phyloP scores from a whole-genome alignment of 768 basidiomycete genomes.

The Amylocystis lapponica region DNA sequence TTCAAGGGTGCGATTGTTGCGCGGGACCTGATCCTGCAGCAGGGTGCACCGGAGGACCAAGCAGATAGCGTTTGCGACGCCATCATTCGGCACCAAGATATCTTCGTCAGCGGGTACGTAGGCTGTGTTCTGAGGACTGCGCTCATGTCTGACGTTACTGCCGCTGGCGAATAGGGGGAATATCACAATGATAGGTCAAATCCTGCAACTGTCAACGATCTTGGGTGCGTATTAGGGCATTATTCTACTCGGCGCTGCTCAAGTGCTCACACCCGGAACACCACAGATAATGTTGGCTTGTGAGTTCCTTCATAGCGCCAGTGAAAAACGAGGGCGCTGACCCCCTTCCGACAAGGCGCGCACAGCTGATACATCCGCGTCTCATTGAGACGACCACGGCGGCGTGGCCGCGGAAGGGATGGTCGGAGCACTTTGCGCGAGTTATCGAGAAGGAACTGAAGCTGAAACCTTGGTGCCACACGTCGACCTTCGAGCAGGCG shows the following conservation, averaged over 20 bases:
- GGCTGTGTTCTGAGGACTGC: background rate
- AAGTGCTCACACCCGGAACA: background rate
- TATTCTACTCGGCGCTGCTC: background rate
- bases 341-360: constrained; percentile 25
- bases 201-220: constrained; percentile 44
- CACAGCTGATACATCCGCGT: constrained; percentile 35
- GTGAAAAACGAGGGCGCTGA: background rate
- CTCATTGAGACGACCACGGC: constrained; percentile 37
- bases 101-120: constrained; percentile 39
- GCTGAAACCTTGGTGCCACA: constrained; percentile 47
- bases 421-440: constrained; percentile 38
- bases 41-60: constrained; percentile 41
- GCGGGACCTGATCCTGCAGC: constrained; percentile 39
- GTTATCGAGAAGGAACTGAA: constrained; percentile 40
- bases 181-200: constrained; percentile 46
- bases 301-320: constrained; percentile 16
- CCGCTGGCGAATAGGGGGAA: constrained; percentile 31
- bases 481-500: constrained; percentile 41
- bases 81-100: constrained; percentile 42
- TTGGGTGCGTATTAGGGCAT: constrained; percentile 38
- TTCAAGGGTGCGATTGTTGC: constrained; percentile 51
- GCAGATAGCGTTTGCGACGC: constrained; percentile 49
- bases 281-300: constrained; percentile 40
- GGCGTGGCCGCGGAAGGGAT: constrained; percentile 38
- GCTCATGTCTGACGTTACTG: background rate